These are phyloP conservation scores for Pulveroboletus sp. DNA, from an alignment of 768 basidiomycete species.

Conservation along the genomic window DNA sequence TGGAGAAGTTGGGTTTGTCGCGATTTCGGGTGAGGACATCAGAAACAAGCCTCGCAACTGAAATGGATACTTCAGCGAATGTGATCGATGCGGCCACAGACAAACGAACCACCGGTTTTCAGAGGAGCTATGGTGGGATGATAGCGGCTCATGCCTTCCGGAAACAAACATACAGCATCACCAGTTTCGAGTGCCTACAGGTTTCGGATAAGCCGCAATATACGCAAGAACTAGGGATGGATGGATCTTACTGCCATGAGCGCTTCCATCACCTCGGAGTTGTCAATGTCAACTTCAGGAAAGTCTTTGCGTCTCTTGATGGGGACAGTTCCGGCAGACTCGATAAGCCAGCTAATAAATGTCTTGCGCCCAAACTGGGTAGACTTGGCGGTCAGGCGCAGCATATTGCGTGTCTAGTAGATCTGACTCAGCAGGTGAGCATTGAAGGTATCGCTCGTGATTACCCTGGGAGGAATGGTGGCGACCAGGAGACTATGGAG, in stretches of 20 bases:
- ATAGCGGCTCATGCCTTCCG: slow-evolving; percentile 82
- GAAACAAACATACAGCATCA: slow-evolving; percentile 79
- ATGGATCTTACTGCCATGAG: slow-evolving; percentile 52
- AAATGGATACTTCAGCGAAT: neutral
- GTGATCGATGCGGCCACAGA: neutral
- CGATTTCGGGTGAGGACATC: slow-evolving; percentile 69
- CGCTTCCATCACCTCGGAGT: slow-evolving; percentile 60
- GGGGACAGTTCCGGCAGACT: slow-evolving; percentile 82
- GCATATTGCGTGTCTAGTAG: slow-evolving; percentile 63
- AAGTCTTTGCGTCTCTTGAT: slow-evolving; percentile 74
- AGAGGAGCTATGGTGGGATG: slow-evolving; percentile 84
- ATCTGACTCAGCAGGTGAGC: slow-evolving; percentile 5
- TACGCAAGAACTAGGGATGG: neutral
- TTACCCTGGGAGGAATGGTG: slow-evolving; percentile 63
- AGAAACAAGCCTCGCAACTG: slow-evolving; percentile 78
- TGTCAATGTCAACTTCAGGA: slow-evolving; percentile 51
- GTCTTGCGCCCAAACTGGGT: slow-evolving; percentile 80
- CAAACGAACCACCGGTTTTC: slow-evolving; percentile 72
- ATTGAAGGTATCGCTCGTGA: slow-evolving; percentile 9
- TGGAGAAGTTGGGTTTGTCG: slow-evolving; percentile 62
- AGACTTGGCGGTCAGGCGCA: slow-evolving; percentile 83
- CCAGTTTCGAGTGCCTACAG: slow-evolving; percentile 66
- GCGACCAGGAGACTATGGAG: slow-evolving; percentile 60
- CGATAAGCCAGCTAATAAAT: slow-evolving; percentile 88
- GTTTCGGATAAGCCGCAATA: slow-evolving; percentile 7